Conservation (phyloP, 441 rosid genomes). For the Dalechampia spathulata region DNA sequence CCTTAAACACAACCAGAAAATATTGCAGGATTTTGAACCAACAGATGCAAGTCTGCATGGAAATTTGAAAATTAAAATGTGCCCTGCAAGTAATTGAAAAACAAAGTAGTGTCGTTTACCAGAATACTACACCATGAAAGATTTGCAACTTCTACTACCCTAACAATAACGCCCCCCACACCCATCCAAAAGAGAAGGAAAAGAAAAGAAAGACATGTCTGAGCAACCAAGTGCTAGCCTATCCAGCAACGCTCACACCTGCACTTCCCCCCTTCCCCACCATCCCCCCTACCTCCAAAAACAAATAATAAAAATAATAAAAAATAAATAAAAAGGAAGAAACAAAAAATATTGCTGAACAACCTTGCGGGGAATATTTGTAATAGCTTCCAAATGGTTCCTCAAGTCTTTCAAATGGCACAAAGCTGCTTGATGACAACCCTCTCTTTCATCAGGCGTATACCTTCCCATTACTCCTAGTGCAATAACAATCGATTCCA, state of each 20-base stretch:
- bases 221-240: too few relatives aligned
- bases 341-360: constrained; percentile 4
- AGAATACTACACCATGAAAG: too few relatives aligned
- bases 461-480: constrained; percentile 64
- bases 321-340: background rate
- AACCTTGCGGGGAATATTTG: constrained; percentile 87
- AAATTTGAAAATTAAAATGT: background rate
- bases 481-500: constrained; percentile 82
- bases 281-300: too few relatives aligned
- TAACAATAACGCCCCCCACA: too few relatives aligned
- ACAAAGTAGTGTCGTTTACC: too few relatives aligned
- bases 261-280: background rate
- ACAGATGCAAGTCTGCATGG: background rate
- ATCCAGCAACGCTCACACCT: too few relatives aligned
- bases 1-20: constrained; percentile 1
- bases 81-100: background rate
- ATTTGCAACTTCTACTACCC: too few relatives aligned
- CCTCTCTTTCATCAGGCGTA: constrained; percentile 38
- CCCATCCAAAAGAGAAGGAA: too few relatives aligned
- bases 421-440: constrained; percentile 44
- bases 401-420: constrained; percentile 68
- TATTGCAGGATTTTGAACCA: background rate
- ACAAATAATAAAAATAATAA: too few relatives aligned
- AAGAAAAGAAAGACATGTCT: too few relatives aligned
- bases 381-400: constrained; percentile 76